These are phyloP conservation scores for Erodium chrysanthum DNA, from an alignment of 441 rosid genomes.

Conservation along the genomic window DNA sequence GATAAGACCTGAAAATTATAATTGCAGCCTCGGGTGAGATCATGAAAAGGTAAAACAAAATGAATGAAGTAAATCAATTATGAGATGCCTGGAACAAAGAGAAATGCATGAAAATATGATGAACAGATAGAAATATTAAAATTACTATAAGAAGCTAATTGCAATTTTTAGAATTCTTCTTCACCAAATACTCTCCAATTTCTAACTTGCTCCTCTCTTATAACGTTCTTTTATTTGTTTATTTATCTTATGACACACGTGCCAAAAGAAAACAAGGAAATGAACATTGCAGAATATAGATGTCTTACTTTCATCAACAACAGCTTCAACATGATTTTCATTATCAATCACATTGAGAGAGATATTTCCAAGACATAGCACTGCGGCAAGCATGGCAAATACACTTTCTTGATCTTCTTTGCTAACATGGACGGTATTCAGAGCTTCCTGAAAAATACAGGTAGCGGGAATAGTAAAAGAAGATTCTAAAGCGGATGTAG, in stretches of 20 bases:
- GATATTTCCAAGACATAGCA: conserved; percentile 86
- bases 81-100: neutral
- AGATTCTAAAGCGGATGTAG: conserved; percentile 10
- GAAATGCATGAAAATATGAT: neutral
- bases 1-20: conserved; percentile 47
- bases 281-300: neutral
- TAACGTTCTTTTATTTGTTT: neutral
- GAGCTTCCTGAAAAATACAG: conserved; percentile 62
- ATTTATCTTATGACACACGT: neutral
- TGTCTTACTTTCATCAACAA: conserved; percentile 69
- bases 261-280: neutral
- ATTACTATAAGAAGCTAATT: neutral
- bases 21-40: conserved; percentile 12
- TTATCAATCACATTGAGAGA: conserved; percentile 68
- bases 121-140: neutral
- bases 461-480: conserved; percentile 14
- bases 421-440: conserved; percentile 87
- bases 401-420: conserved; percentile 95
- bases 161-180: neutral
- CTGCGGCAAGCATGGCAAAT: conserved; percentile 93
- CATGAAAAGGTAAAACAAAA: neutral
- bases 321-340: conserved; percentile 89
- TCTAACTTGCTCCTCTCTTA: neutral
- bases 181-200: neutral
- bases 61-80: neutral